These are phyloP conservation scores for Mycena maculata DNA, from an alignment of 768 basidiomycete genomes.

Conservation along the genomic window DNA sequence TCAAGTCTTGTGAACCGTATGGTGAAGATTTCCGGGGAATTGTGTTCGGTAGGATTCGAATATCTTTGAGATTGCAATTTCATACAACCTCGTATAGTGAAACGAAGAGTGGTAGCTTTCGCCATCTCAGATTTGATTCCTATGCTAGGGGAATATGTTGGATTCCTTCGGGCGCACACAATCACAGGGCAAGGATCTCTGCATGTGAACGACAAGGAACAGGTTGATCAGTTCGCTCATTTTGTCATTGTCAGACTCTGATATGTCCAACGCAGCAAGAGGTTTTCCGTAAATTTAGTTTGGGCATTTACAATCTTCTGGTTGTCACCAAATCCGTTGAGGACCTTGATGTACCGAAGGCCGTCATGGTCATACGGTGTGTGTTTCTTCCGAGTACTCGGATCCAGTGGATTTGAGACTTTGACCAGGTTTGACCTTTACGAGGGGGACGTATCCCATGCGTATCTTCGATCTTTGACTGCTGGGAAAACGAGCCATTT, in stretches of 20 bases:
- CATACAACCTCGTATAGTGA: constrained; percentile 53
- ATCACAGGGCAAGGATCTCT: constrained; percentile 51
- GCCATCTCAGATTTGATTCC: constrained; percentile 70
- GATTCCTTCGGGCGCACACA: constrained; percentile 67
- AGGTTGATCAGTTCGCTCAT: constrained; percentile 36
- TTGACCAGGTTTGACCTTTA: constrained; percentile 66
- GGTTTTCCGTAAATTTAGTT: constrained; percentile 59
- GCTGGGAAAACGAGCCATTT: constrained; percentile 62
- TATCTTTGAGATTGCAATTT: background rate
- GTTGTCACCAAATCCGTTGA: constrained; percentile 69
- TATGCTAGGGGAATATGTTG: constrained; percentile 60
- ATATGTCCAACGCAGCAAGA: constrained; percentile 52
- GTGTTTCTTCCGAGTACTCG: constrained; percentile 30
- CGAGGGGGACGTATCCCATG: constrained; percentile 71
- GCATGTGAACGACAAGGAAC: constrained; percentile 41
- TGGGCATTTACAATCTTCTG: constrained; percentile 72
- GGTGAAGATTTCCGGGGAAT: constrained; percentile 74
- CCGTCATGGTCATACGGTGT: constrained; percentile 72
- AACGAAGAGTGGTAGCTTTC: constrained; percentile 62
- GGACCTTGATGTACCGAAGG: constrained; percentile 69
- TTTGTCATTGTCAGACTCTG: no score
- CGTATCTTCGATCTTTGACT: constrained; percentile 62
- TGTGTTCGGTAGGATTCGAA: constrained; percentile 63
- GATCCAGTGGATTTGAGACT: constrained; percentile 12
- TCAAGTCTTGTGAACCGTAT: constrained; percentile 64